Percentiles rank a stretch among this genome's conserved stretches.
phyloP scores from a whole-genome alignment of 441 rosid genomes.

The Brassica balearica region DNA sequence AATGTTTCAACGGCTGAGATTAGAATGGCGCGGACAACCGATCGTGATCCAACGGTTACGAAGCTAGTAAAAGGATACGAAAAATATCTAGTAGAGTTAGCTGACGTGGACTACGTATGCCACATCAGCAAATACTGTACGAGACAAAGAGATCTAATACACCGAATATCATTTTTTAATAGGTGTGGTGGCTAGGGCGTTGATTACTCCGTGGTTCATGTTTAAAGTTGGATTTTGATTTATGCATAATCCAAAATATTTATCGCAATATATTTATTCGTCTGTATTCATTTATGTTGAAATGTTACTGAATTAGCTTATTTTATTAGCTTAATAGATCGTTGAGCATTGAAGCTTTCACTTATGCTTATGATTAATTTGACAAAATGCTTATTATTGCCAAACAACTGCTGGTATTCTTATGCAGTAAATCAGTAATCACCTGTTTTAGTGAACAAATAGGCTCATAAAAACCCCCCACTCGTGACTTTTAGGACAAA shows the following conservation, averaged over 20 bases:
- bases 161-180: slow-evolving; percentile 24
- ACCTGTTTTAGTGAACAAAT: too few species aligned
- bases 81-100: slow-evolving; percentile 33
- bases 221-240: slow-evolving; percentile 34
- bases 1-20: slow-evolving; percentile 34
- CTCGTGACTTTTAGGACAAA: too few species aligned
- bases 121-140: slow-evolving; percentile 38
- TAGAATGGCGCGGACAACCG: not conserved
- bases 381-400: too few species aligned
- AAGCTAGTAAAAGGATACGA: not conserved
- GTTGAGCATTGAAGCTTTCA: not conserved
- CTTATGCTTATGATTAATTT: not conserved
- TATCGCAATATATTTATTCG: not conserved
- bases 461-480: too few species aligned
- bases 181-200: slow-evolving; percentile 28
- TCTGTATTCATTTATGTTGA: not conserved
- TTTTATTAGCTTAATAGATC: not conserved
- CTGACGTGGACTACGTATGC: slow-evolving; percentile 39
- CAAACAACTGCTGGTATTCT: too few species aligned
- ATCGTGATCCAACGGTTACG: slow-evolving; percentile 32
- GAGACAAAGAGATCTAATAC: slow-evolving; percentile 22
- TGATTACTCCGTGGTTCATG: slow-evolving; percentile 33
- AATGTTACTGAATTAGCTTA: not conserved
- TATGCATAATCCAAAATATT: not conserved
- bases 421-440: too few species aligned